Percentiles rank a stretch among this genome's conserved stretches.
Conservation (phyloP, 1,139 yeast genomes). For the Taiozyma sp. region DNA sequence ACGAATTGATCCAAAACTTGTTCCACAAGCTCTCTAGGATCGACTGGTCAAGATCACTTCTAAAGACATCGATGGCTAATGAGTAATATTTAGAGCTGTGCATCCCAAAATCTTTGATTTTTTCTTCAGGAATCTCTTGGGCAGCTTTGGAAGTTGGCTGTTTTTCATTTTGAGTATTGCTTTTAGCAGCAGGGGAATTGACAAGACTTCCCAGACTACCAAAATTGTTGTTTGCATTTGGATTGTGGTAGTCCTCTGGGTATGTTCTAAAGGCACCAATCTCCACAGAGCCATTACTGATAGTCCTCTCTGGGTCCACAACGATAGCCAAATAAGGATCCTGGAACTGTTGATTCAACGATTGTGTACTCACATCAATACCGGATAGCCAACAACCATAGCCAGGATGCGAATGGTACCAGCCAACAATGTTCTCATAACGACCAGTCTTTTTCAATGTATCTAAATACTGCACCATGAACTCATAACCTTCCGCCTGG, state of each 20-base stretch:
- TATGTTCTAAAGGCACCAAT: slow-evolving; percentile 90
- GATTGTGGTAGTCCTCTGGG: slow-evolving; percentile 38
- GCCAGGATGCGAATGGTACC: slow-evolving; percentile 98
- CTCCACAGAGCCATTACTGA: slow-evolving; percentile 61
- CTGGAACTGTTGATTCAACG: slow-evolving; percentile 78
- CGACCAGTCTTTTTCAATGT: slow-evolving; percentile 49
- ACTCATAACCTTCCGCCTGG: slow-evolving; percentile 88
- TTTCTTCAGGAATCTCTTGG: slow-evolving; percentile 36
- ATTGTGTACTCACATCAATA: slow-evolving; percentile 85
- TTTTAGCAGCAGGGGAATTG: slow-evolving; percentile 9
- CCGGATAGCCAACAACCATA: slow-evolving; percentile 94
- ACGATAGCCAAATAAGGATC: slow-evolving; percentile 91
- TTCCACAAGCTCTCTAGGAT: slow-evolving; percentile 42
- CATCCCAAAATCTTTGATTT: slow-evolving; percentile 59
- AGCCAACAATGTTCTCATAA: slow-evolving; percentile 69
- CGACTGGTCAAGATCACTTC: slow-evolving; percentile 45
- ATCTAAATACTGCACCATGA: slow-evolving; percentile 80
- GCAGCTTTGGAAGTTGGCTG: slow-evolving; percentile 1
- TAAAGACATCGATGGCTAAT: slow-evolving; percentile 59
- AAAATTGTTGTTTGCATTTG: slow-evolving; percentile 6
- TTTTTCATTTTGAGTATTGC: slow-evolving; percentile 4
- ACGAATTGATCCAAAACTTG: slow-evolving; percentile 43
- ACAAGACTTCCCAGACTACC: slow-evolving; percentile 13
- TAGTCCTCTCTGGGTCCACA: slow-evolving; percentile 74
- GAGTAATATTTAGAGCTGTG: slow-evolving; percentile 70